Base-by-base conservation (phyloP, 2,329 filamentous ascomycete species). In the Waltergamsia citrina region DNA sequence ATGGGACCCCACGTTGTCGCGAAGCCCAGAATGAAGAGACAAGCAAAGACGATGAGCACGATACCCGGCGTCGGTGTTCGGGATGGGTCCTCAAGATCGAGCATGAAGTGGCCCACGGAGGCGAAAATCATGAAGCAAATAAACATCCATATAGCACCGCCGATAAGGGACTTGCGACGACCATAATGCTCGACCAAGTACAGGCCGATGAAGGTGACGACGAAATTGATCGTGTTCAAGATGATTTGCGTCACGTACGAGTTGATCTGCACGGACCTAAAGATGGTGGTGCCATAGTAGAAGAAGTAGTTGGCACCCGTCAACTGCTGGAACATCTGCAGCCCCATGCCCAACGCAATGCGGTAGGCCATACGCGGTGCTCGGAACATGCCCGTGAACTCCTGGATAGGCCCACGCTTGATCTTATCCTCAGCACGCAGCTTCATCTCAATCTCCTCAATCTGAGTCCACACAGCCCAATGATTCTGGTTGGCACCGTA, bases 141-240 rank as follows among this genome's bases (percentile, higher is more conserved):
- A 15, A 63, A 65, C 67, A 71, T 71, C 71, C 77, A 79, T 1
- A 71, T 50, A 4, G 72, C 71, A n/a, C 78, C 79, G 0, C 57
- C 51, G 30, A 82, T 73, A 3, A 84, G 61, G 3, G 72, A 76
- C 43, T 69, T 70, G 32, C 79, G 71, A 6, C 79, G 74, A 37
- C 79, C 78, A 30, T 69, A 77, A 39, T 77, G 68, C 51, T 83
- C 77, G 11, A 83, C 74, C n/a, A 83, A 60, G 47, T 77, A 83
- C n/a, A 84, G 61, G 35, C 79, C 78, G 17, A 72, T 66, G 42
- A 84, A 76, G 6, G 80, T 84, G 40, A 73, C 74, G 33, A 65
- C 60, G 9, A 83, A 79, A 47, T 84, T 84, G 44, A 84, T 79
- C 4, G 65, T 71, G 42, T 71, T 71, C 20, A 81, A 65, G 37